Percentiles rank a stretch among this genome's conserved stretches.
Evolutionary conservation across 1,284 basidiomycete species (phyloP).

Genomic region (Rhodotorula sp.): DNA sequence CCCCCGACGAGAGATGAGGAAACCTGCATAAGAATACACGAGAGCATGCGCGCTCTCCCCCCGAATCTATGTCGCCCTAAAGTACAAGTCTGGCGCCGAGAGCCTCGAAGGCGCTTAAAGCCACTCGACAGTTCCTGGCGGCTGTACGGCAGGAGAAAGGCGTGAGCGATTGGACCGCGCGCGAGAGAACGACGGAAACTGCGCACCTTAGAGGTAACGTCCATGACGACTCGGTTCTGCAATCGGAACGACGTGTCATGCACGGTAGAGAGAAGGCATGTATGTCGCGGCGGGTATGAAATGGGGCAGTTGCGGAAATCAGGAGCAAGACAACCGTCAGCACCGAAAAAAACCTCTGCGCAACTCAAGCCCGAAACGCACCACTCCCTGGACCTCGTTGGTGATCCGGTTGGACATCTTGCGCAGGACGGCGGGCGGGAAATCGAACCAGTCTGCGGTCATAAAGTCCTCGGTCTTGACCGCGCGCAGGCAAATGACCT

Average conservation of each 20-base stretch:
- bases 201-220: constrained; percentile 80
- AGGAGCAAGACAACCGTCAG: neutral
- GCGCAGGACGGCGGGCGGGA: constrained; percentile 86
- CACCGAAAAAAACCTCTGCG: too few species aligned
- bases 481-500: constrained; percentile 86
- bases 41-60: neutral
- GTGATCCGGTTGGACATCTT: constrained; percentile 96
- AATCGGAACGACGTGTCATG: too few species aligned
- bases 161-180: too few species aligned
- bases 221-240: constrained; percentile 83
- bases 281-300: too few species aligned
- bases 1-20: too few species aligned
- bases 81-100: neutral
- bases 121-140: constrained; percentile 7
- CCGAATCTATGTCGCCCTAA: neutral
- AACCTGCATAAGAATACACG: neutral
- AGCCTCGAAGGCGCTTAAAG: neutral
- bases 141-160: constrained; percentile 22
- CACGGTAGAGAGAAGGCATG: neutral
- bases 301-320: neutral
- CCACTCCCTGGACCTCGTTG: constrained; percentile 74
- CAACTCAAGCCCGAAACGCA: constrained; percentile 1
- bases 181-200: too few species aligned
- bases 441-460: constrained; percentile 94
- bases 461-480: constrained; percentile 95